These are phyloP conservation scores for Cercospora zeae-maydis DNA, from an alignment of 2,329 filamentous ascomycete genomes.

Conservation along the genomic window DNA sequence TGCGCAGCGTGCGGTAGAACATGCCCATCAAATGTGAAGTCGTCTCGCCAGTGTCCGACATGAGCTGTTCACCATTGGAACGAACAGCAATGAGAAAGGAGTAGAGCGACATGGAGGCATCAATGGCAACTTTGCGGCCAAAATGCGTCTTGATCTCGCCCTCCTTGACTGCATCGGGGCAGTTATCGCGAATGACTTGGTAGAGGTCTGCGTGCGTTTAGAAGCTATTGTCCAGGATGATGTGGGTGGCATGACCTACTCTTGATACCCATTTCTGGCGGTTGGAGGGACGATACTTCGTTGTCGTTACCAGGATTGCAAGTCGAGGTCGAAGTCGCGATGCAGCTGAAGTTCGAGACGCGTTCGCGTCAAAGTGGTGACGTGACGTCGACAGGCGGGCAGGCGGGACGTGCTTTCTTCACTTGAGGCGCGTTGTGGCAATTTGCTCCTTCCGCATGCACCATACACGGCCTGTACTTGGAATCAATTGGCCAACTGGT, in stretches of 20 bases:
- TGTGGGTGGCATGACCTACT: slow-evolving; percentile 24
- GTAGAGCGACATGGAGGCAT: slow-evolving; percentile 91
- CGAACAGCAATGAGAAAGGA: slow-evolving; percentile 97
- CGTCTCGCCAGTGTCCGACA: slow-evolving; percentile 90
- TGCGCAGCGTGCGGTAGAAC: slow-evolving; percentile 97
- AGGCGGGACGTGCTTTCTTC: not conserved
- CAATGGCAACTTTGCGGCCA: slow-evolving; percentile 74
- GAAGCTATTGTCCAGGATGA: not conserved
- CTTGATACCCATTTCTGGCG: slow-evolving; percentile 39
- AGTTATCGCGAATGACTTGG: slow-evolving; percentile 58
- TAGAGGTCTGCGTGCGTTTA: slow-evolving; percentile 37
- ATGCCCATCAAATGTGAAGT: slow-evolving; percentile 99
- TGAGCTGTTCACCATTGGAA: slow-evolving; percentile 93
- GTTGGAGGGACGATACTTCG: slow-evolving; percentile 3
- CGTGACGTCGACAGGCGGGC: slow-evolving; percentile 1
- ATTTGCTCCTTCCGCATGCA: not conserved
- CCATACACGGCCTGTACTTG: not conserved
- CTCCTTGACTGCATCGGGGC: slow-evolving; percentile 91
- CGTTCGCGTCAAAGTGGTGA: slow-evolving; percentile 14
- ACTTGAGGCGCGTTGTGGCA: not conserved
- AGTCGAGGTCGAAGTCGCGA: not conserved
- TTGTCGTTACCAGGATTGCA: not conserved
- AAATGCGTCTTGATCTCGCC: slow-evolving; percentile 99
- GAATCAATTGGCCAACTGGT: not conserved
- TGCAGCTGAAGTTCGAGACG: slow-evolving; percentile 7